Percentiles rank a stretch among this genome's conserved stretches.
Conservation (phyloP, 805 yeast genomes). For the Candida incommunis region DNA sequence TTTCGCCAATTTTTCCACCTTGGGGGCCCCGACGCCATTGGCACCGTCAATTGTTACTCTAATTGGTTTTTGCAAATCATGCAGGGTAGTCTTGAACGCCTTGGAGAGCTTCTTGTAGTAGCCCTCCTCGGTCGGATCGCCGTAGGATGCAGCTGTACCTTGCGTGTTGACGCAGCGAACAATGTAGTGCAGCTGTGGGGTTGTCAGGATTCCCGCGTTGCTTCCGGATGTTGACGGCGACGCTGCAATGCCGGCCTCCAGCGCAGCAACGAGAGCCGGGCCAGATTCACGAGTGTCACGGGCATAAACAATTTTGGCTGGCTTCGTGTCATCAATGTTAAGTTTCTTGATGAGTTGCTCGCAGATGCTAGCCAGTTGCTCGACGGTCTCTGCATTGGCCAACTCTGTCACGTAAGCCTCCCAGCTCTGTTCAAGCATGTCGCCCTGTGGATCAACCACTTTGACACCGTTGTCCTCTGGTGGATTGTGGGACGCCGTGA, state of each 20-base stretch:
- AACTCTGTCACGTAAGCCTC: constrained; percentile 65
- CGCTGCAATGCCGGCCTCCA: constrained; percentile 45
- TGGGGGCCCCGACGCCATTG: constrained; percentile 92
- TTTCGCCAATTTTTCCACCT: constrained; percentile 35
- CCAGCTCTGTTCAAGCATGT: constrained; percentile 78
- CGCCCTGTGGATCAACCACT: constrained; percentile 86
- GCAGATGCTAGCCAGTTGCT: constrained; percentile 29
- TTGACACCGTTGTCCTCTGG: constrained; percentile 87
- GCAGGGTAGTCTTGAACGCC: constrained; percentile 34
- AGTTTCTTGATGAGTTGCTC: constrained; percentile 25
- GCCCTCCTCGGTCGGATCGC: constrained; percentile 48
- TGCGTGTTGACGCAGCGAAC: constrained; percentile 59
- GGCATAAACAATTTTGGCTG: constrained; percentile 49
- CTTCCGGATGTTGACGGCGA: constrained; percentile 28
- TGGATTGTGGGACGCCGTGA: constrained; percentile 92
- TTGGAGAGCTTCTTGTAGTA: constrained; percentile 50
- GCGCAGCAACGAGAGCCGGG: constrained; percentile 42
- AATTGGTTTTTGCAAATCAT: constrained; percentile 16
- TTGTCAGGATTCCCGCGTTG: constrained; percentile 64
- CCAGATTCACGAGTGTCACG: constrained; percentile 86
- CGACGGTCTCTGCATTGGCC: constrained; percentile 50
- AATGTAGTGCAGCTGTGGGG: constrained; percentile 88
- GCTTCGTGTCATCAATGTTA: constrained; percentile 30
- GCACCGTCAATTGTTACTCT: constrained; percentile 73
- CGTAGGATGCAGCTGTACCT: constrained; percentile 30